These are phyloP conservation scores for Dianthus caryophyllus DNA, from an alignment of 148 eudicot species.

Conservation along the genomic window DNA sequence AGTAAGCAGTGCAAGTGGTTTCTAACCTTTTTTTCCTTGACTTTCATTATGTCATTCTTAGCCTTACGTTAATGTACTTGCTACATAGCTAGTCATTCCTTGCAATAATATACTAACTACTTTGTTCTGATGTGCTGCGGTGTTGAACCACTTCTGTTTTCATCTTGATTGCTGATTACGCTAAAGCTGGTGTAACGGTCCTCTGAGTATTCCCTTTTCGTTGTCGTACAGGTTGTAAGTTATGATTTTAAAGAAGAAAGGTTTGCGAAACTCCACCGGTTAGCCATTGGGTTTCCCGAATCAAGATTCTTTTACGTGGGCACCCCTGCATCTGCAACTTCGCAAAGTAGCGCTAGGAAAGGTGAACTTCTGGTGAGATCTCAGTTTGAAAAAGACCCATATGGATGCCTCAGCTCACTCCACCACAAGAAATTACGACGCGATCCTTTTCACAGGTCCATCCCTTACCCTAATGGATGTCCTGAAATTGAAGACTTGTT, in stretches of 20 bases:
- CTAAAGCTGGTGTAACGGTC: neutral
- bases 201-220: neutral
- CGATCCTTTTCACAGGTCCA: slow-evolving; percentile 82
- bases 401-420: slow-evolving; percentile 75
- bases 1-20: too few species aligned
- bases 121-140: neutral
- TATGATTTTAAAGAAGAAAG: slow-evolving; percentile 91
- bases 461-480: slow-evolving; percentile 91
- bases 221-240: slow-evolving; percentile 58
- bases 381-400: slow-evolving; percentile 83
- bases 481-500: slow-evolving; percentile 86
- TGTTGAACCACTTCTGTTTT: neutral
- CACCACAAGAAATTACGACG: slow-evolving; percentile 69
- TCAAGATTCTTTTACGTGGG: slow-evolving; percentile 64
- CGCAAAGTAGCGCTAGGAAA: slow-evolving; percentile 64
- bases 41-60: too few species aligned
- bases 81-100: too few species aligned
- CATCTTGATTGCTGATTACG: neutral
- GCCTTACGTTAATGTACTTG: too few species aligned
- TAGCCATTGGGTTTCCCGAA: slow-evolving; percentile 73
- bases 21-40: too few species aligned
- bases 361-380: slow-evolving; percentile 83
- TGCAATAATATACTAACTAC: too few species aligned
- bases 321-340: slow-evolving; percentile 67
- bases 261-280: slow-evolving; percentile 67